Evolutionary conservation across 1,284 basidiomycete genomes (phyloP), one percentile per base, ranked within the genome.

Genomic region (Papiliotrema terrestris): DNA sequence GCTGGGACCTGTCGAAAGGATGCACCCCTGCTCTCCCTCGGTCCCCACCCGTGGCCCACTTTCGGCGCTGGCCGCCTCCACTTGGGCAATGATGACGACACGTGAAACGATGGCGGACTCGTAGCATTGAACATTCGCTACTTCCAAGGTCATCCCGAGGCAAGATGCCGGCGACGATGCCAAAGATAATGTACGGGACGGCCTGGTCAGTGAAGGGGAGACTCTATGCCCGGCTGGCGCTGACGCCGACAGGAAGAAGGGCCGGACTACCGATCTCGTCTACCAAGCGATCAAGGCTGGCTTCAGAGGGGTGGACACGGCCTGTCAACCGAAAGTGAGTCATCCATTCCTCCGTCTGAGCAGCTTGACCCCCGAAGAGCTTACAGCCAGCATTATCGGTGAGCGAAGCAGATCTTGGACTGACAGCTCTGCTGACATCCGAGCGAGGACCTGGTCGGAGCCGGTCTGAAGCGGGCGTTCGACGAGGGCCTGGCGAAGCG

Each of bases 201-300:
- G 85, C 85, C 35, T 87, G 85, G 85, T 83, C n/a, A n/a, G n/a
- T n/a, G n/a, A n/a, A n/a, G n/a, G n/a, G n/a, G 60, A 62, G 71
- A 52, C 23, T 14, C 14, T 48, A 50, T n/a, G n/a, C n/a, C n/a
- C n/a, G n/a, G n/a, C n/a, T n/a, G n/a, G n/a, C n/a, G n/a, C n/a
- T n/a, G n/a, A n/a, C n/a, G n/a, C n/a, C n/a, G n/a, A n/a, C n/a
- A 73, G 86, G 87, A 89, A 89, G 78, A 85, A 86, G 68, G 85
- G 86, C 51, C 75, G 80, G 15, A 91, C 89, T 0, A 77, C 83
- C 0, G 76, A 80, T 8, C 80, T 91, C 3, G 87, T 91, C 14
- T 75, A 86, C 49, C 80, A 79, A 50, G 89, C 89, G 2, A 82
- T 91, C 45, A 74, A 85, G 46, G 80, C 83, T 57, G 89, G 89